These are phyloP conservation scores for Globisporangium sylvaticum DNA, from an alignment of 352 stramenopile species.

Conservation along the genomic window DNA sequence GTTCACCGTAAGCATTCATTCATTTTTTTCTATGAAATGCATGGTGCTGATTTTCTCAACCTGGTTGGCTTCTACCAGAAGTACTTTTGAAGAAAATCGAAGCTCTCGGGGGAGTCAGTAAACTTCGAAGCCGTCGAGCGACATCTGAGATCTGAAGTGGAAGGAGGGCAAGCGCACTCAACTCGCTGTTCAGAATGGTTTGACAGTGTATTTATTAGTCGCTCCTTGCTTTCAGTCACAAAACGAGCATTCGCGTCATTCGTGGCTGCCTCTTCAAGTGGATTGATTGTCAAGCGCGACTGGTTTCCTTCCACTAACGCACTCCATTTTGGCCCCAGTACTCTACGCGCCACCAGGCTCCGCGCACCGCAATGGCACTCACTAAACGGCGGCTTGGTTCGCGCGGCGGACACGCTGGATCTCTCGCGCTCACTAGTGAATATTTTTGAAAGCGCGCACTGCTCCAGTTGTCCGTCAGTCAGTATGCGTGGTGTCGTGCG, in stretches of 20 bases:
- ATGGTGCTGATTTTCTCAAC: background rate
- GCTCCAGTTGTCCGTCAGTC: background rate
- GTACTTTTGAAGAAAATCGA: background rate
- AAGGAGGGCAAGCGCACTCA: background rate
- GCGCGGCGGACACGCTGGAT: background rate
- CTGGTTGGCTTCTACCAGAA: background rate
- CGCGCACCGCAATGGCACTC: background rate
- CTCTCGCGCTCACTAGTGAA: conserved; percentile 2
- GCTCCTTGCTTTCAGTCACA: background rate
- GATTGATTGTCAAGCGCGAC: conserved; percentile 1
- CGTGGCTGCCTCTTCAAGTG: background rate
- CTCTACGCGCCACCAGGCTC: background rate
- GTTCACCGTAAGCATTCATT: background rate
- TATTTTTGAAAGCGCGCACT: background rate
- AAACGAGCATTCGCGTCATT: background rate
- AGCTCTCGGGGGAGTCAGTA: background rate
- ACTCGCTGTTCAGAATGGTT: background rate
- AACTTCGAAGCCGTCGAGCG: background rate
- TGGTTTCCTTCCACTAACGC: background rate
- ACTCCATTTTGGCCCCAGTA: background rate
- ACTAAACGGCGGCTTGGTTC: background rate
- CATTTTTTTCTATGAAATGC: background rate
- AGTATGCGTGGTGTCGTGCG: conserved; percentile 1
- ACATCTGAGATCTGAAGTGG: background rate
- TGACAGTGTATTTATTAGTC: no score